Conservation (phyloP, 106 monocot species). For the Narthecium ossifragum region DNA sequence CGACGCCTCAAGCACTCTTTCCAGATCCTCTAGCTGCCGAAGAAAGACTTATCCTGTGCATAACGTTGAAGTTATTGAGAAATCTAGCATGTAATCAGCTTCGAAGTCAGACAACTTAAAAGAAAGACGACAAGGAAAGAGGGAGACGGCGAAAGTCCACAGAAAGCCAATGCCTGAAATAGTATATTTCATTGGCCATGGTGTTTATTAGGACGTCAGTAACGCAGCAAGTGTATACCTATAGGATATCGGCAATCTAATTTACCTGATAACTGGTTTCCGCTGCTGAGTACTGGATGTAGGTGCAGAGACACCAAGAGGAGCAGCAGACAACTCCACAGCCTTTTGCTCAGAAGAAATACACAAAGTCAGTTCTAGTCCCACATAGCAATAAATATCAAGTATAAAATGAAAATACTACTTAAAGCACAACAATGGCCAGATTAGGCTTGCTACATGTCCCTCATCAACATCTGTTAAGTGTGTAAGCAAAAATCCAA, state of each 20-base stretch:
- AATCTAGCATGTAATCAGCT: not conserved
- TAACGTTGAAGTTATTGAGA: not conserved
- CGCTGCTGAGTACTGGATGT: constrained; percentile 26
- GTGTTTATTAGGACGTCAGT: no score
- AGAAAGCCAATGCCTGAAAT: no score
- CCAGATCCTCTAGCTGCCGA: constrained; percentile 1
- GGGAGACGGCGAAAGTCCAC: not conserved
- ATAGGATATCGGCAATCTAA: no score
- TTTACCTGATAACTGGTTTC: constrained; percentile 70
- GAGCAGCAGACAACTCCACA: constrained; percentile 42
- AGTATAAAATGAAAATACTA: not conserved
- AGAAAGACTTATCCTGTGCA: constrained; percentile 4
- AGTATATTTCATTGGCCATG: no score
- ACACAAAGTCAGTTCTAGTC: not conserved
- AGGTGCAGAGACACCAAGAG: constrained; percentile 13
- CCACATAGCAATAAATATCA: not conserved
- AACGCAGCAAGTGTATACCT: no score
- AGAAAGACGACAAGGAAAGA: no score
- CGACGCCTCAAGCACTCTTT: not conserved
- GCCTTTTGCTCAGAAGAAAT: constrained; percentile 29
- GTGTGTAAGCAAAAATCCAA: no score
- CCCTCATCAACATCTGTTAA: not conserved
- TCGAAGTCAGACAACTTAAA: not conserved
- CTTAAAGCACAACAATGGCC: not conserved
- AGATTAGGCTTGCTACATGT: no score